phyloP scores from a whole-genome alignment of 2,329 filamentous ascomycete genomes.

The Diplodia corticola region DNA sequence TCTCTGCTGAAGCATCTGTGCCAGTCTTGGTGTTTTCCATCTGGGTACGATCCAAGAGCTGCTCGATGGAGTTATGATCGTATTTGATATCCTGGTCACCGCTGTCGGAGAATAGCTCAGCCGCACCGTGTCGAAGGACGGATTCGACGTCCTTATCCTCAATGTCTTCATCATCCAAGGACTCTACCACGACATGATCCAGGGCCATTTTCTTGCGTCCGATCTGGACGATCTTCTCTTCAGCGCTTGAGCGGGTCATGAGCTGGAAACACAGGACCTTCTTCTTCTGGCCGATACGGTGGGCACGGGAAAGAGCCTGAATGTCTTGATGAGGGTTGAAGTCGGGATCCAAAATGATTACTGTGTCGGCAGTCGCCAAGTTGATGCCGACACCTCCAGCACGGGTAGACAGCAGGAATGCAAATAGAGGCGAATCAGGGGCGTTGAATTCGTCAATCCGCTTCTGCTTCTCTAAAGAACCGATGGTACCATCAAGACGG shows the following conservation, averaged over 20 bases:
- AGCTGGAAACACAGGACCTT: slow-evolving; percentile 95
- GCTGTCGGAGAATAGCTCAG: slow-evolving; percentile 77
- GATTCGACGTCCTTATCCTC: slow-evolving; percentile 79
- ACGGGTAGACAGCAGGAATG: slow-evolving; percentile 88
- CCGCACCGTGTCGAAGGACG: slow-evolving; percentile 83
- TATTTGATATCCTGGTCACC: slow-evolving; percentile 75
- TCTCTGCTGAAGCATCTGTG: slow-evolving; percentile 67
- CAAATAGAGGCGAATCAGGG: slow-evolving; percentile 78
- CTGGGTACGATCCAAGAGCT: slow-evolving; percentile 82
- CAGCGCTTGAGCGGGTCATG: slow-evolving; percentile 82
- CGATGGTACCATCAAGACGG: slow-evolving; percentile 82
- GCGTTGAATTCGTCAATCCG: slow-evolving; percentile 93
- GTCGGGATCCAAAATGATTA: slow-evolving; percentile 95
- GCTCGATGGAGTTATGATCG: slow-evolving; percentile 79
- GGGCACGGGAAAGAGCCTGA: slow-evolving; percentile 89
- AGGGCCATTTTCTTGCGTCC: slow-evolving; percentile 94
- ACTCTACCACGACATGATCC: slow-evolving; percentile 91
- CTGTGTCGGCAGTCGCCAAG: slow-evolving; percentile 91
- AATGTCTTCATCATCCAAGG: slow-evolving; percentile 81
- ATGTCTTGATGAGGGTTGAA: slow-evolving; percentile 99
- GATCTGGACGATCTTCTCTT: slow-evolving; percentile 95
- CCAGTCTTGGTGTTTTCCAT: slow-evolving; percentile 70
- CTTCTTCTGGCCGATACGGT: slow-evolving; percentile 93
- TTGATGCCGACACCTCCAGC: slow-evolving; percentile 98
- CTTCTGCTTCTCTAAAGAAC: slow-evolving; percentile 84